Conservation (phyloP, 2,329 filamentous ascomycete species). For the Ceratocystiopsis minuta region DNA sequence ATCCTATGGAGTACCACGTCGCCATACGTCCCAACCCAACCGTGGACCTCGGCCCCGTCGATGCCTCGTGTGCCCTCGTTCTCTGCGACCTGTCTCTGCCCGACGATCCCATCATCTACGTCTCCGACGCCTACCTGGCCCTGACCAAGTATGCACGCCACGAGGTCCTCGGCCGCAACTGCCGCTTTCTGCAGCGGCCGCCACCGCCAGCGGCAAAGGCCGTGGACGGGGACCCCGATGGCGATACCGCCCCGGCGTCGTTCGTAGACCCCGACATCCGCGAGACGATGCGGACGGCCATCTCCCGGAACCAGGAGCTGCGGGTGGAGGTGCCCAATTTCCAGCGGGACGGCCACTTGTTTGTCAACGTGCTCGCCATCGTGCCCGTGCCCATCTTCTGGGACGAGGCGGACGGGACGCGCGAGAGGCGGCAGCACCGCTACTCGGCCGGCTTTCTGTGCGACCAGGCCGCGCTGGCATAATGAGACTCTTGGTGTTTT, state of each 20-base stretch:
- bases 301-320: constrained; percentile 27
- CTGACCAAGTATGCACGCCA: constrained; percentile 60
- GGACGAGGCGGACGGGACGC: constrained; percentile 24
- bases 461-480: too few species aligned
- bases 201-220: constrained; percentile 18
- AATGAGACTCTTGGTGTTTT: too few species aligned
- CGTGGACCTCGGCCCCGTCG: constrained; percentile 65
- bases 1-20: constrained; percentile 24
- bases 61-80: constrained; percentile 68
- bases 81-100: constrained; percentile 60
- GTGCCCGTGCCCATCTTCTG: constrained; percentile 65
- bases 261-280: constrained; percentile 14
- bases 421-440: too few species aligned
- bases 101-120: constrained; percentile 69
- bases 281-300: constrained; percentile 29
- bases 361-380: constrained; percentile 73
- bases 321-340: constrained; percentile 54
- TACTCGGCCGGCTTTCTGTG: too few species aligned
- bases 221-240: too few species aligned
- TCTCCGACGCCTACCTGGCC: constrained; percentile 59
- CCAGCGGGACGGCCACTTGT: constrained; percentile 58
- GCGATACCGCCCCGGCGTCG: too few species aligned
- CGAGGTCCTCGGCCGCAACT: constrained; percentile 66
- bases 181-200: constrained; percentile 67
- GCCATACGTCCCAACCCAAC: constrained; percentile 53